These are phyloP conservation scores for Monosporascus sp. DNA, from an alignment of 2,329 filamentous ascomycete genomes.

Conservation along the genomic window DNA sequence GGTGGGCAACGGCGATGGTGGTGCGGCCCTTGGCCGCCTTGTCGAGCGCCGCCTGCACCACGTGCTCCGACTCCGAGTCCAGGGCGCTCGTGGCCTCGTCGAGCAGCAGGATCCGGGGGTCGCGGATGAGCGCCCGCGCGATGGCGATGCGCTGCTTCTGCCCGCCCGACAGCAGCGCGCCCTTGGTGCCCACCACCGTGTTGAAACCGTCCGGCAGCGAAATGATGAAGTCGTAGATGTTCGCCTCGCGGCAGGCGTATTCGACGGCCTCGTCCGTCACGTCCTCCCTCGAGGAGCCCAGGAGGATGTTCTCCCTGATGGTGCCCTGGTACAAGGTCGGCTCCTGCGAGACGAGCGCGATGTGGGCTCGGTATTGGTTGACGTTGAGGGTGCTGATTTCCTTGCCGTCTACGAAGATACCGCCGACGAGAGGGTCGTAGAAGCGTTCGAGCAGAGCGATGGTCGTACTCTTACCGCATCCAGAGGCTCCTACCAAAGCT, in stretches of 20 bases:
- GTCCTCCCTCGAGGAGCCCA: conserved; percentile 63
- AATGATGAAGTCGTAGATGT: conserved; percentile 88
- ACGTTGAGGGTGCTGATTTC: conserved; percentile 79
- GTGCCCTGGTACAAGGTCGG: conserved; percentile 92
- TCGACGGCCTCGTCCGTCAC: conserved; percentile 68
- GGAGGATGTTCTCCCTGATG: conserved; percentile 82
- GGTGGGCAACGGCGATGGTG: conserved; percentile 90
- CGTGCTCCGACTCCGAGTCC: conserved; percentile 71
- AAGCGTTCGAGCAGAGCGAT: conserved; percentile 91
- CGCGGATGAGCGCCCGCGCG: conserved; percentile 81
- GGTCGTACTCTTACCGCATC: conserved; percentile 91
- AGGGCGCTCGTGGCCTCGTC: conserved; percentile 78
- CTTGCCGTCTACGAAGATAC: conserved; percentile 74
- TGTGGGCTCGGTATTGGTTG: conserved; percentile 75
- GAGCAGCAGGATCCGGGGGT: conserved; percentile 79
- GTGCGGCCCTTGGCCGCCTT: conserved; percentile 78
- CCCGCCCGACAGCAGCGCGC: conserved; percentile 77
- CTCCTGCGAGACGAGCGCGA: conserved; percentile 90
- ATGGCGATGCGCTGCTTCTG: conserved; percentile 96
- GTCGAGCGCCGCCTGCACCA: conserved; percentile 76
- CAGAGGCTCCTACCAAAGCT: conserved; percentile 87
- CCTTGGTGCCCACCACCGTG: conserved; percentile 83
- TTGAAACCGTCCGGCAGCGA: conserved; percentile 81
- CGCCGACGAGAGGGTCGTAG: conserved; percentile 80
- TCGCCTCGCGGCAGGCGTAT: conserved; percentile 80